Conservation (phyloP, 1,284 basidiomycete species). For the Ganoderma lingzhi region DNA sequence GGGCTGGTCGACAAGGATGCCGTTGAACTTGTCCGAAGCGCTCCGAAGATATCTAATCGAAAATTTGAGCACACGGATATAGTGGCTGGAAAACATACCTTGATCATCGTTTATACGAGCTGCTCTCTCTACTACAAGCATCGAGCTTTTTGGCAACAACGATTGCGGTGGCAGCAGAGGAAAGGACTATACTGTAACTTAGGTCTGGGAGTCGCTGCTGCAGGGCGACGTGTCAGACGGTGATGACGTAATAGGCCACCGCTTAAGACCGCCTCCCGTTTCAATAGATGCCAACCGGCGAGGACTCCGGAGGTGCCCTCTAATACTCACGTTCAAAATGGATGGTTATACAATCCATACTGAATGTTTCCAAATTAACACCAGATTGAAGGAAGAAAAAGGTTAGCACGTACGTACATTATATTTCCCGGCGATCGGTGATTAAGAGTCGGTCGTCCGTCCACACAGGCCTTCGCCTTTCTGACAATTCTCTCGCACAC, state of each 20-base stretch:
- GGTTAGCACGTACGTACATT: too few species aligned
- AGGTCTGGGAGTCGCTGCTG: neutral
- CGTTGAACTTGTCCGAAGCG: neutral
- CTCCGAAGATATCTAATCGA: neutral
- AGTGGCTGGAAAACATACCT: neutral
- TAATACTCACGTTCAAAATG: neutral
- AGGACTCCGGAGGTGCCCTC: too few species aligned
- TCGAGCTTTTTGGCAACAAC: neutral
- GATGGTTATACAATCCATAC: neutral
- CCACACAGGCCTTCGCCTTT: neutral
- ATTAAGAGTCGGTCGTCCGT: neutral
- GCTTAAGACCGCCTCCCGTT: too few species aligned
- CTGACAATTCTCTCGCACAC: neutral
- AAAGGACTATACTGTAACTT: neutral
- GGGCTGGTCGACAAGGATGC: neutral
- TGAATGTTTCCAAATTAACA: neutral
- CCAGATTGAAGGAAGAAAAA: neutral
- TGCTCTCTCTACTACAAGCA: neutral
- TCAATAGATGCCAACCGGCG: too few species aligned
- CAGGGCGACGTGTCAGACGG: neutral
- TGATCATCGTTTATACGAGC: neutral
- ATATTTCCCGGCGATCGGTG: neutral
- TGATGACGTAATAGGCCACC: neutral
- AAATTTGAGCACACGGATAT: neutral
- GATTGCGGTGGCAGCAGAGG: neutral